Conservation (phyloP, 345 rosid species). For the Murraya koenigii region DNA sequence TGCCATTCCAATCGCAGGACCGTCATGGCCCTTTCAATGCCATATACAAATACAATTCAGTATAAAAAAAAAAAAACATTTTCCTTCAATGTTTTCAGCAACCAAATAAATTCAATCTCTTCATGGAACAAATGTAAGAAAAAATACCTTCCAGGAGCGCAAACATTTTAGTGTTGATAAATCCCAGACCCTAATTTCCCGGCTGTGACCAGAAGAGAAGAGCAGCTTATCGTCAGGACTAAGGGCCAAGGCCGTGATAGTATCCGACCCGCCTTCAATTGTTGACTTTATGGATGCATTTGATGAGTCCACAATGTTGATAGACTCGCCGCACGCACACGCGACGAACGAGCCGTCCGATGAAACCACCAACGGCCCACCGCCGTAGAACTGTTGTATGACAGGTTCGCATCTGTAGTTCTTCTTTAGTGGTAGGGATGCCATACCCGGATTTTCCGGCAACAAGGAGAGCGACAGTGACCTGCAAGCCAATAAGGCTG, state of each 20-base stretch:
- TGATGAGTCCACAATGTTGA: slow-evolving; percentile 68
- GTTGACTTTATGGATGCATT: slow-evolving; percentile 56
- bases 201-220: slow-evolving; percentile 89
- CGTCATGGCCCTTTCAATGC: slow-evolving; percentile 76
- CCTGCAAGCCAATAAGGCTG: too few relatives aligned
- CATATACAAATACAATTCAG: slow-evolving; percentile 8
- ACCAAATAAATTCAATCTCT: not conserved
- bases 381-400: slow-evolving; percentile 83
- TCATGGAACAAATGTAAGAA: not conserved
- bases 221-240: slow-evolving; percentile 78
- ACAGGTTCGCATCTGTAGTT: slow-evolving; percentile 65
- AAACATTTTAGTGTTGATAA: slow-evolving; percentile 64
- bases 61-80: not conserved
- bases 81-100: not conserved
- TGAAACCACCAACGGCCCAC: slow-evolving; percentile 79
- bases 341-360: slow-evolving; percentile 76
- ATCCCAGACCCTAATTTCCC: slow-evolving; percentile 93
- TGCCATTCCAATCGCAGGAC: slow-evolving; percentile 88
- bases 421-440: slow-evolving; percentile 51
- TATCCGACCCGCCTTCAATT: slow-evolving; percentile 66
- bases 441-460: slow-evolving; percentile 24
- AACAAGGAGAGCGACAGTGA: too few relatives aligned
- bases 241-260: slow-evolving; percentile 73
- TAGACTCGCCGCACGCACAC: slow-evolving; percentile 70
- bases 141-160: slow-evolving; percentile 87